phyloP scores from a whole-genome alignment of 2,329 filamentous ascomycete species.

The Nemania sp. region DNA sequence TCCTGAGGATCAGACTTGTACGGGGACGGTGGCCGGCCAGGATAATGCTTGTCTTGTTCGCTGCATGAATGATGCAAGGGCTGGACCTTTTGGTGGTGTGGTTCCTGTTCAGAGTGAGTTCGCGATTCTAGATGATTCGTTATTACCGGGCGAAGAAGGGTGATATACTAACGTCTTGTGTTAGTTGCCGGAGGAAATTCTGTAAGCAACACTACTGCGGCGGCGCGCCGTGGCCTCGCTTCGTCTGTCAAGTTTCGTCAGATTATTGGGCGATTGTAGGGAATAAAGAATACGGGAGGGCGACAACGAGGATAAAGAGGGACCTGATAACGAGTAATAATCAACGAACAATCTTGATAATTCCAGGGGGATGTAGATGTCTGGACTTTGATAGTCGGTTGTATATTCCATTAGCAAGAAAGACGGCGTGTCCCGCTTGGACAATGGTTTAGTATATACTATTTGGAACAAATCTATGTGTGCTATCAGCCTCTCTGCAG shows the following conservation, averaged over 20 bases:
- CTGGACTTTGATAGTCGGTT: no score
- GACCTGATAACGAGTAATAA: constrained; percentile 8
- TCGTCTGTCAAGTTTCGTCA: constrained; percentile 24
- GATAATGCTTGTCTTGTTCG: constrained; percentile 64
- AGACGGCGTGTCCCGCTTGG: no score
- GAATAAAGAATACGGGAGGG: background rate
- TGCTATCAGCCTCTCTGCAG: no score
- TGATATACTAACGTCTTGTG: no score
- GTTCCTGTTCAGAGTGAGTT: constrained; percentile 55
- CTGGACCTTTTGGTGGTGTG: constrained; percentile 65
- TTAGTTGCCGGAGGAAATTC: constrained; percentile 34
- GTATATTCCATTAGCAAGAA: no score
- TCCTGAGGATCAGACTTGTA: constrained; percentile 58
- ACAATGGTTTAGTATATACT: no score
- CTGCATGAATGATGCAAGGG: constrained; percentile 62
- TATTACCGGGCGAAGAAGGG: no score
- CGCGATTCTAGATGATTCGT: background rate
- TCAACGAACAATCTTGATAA: no score
- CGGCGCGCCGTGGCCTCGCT: constrained; percentile 28
- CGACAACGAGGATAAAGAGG: constrained; percentile 13
- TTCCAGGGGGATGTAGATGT: no score
- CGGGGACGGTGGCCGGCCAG: constrained; percentile 62
- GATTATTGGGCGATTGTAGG: constrained; percentile 32
- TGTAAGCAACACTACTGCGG: constrained; percentile 26
- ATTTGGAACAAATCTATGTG: no score